A percentile compares a stretch with the other conserved stretches of the same genome.
phyloP scores from a whole-genome alignment of 257 asterid genomes.

The Eucommia ulmoides region DNA sequence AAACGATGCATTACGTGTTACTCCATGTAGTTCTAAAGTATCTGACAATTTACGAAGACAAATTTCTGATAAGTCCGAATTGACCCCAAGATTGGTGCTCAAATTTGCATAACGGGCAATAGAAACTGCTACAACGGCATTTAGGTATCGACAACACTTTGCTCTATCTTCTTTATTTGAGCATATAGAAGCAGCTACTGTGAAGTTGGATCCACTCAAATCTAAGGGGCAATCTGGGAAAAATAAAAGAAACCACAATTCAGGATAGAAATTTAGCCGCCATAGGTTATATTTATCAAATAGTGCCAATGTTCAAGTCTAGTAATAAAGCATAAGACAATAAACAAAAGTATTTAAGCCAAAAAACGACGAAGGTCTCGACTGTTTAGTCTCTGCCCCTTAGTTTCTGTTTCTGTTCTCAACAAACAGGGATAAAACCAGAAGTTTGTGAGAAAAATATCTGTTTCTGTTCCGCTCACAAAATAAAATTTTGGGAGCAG shows the following conservation, averaged over 20 bases:
- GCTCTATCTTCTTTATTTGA: conserved; percentile 47
- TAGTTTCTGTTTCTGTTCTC: no score
- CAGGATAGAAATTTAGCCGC: not conserved
- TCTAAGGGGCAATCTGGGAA: conserved; percentile 83
- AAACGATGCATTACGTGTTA: conserved; percentile 43
- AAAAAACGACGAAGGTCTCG: not conserved
- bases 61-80: conserved; percentile 34
- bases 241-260: conserved; percentile 5
- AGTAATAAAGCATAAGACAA: not conserved
- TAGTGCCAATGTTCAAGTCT: not conserved
- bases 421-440: no score
- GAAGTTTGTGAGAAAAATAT: no score
- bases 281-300: not conserved
- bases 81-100: conserved; percentile 60
- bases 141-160: conserved; percentile 84
- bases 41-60: conserved; percentile 52
- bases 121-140: conserved; percentile 70
- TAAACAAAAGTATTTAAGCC: not conserved
- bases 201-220: conserved; percentile 60
- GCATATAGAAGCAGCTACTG: conserved; percentile 73
- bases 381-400: not conserved
- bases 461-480: no score
- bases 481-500: no score
- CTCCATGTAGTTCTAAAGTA: conserved; percentile 63
- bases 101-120: conserved; percentile 64